Conservation (phyloP, 2,329 filamentous ascomycete genomes). For the Tolypocladium endophyticum region DNA sequence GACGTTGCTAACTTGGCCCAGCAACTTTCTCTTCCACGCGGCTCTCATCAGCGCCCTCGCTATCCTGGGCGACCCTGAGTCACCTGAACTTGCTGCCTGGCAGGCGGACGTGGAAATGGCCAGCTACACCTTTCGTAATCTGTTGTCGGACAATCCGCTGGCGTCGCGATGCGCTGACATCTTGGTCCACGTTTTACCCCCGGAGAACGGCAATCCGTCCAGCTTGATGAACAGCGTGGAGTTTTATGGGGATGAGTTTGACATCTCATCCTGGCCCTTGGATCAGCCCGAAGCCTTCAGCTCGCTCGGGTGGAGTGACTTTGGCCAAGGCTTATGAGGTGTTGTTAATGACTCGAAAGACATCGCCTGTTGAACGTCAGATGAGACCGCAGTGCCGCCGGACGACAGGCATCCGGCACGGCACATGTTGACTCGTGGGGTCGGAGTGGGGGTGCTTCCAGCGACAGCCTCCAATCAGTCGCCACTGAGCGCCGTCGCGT, state of each 20-base stretch:
- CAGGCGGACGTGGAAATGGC: slow-evolving; percentile 16
- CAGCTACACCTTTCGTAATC: slow-evolving; percentile 11
- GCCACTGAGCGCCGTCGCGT: neutral
- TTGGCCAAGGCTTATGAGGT: neutral
- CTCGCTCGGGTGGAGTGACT: slow-evolving; percentile 4
- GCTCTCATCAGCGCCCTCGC: slow-evolving; percentile 17
- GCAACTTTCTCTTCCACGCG: slow-evolving; percentile 20
- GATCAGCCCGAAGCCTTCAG: slow-evolving; percentile 6
- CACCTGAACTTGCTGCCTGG: slow-evolving; percentile 14
- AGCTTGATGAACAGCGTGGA: neutral
- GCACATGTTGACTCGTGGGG: neutral
- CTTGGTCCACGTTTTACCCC: slow-evolving; percentile 13
- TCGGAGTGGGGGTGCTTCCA: neutral
- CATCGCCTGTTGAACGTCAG: neutral
- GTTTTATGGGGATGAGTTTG: slow-evolving; percentile 4
- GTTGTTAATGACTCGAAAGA: neutral
- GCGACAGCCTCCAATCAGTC: neutral
- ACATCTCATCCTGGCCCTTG: slow-evolving; percentile 9
- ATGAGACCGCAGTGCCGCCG: neutral
- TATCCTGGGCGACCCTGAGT: slow-evolving; percentile 14
- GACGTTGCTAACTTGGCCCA: neutral
- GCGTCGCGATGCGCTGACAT: slow-evolving; percentile 17
- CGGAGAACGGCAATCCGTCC: neutral
- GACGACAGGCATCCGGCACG: neutral
- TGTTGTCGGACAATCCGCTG: slow-evolving; percentile 12